Evolutionary conservation across 2,329 filamentous ascomycete genomes (phyloP).

Genomic region (Fusarium nelsonii): DNA sequence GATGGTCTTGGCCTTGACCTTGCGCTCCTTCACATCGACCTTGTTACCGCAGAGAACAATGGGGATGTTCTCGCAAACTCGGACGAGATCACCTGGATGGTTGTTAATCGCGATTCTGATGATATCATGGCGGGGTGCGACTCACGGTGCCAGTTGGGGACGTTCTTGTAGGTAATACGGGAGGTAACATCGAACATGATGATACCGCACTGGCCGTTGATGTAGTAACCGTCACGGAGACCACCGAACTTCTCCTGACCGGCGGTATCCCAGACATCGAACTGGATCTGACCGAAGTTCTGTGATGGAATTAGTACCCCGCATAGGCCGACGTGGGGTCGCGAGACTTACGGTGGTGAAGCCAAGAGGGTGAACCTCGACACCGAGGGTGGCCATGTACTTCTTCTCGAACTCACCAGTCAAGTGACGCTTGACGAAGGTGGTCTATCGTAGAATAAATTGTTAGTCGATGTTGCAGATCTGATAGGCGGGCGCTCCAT

Average conservation of each 20-base stretch:
- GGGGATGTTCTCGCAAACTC: slow-evolving; percentile 98
- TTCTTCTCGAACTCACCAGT: slow-evolving; percentile 99
- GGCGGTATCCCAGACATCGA: slow-evolving; percentile 99
- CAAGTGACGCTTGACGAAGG: slow-evolving; percentile 99
- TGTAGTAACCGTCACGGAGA: slow-evolving; percentile 99
- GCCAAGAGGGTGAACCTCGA: slow-evolving; percentile 97
- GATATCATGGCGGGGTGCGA: slow-evolving; percentile 46
- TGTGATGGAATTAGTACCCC: slow-evolving; percentile 56
- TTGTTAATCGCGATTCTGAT: slow-evolving; percentile 33
- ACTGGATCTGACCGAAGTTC: slow-evolving; percentile 97
- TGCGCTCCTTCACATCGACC: slow-evolving; percentile 99
- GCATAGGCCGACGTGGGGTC: slow-evolving; percentile 38
- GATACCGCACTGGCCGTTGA: slow-evolving; percentile 99
- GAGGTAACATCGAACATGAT: slow-evolving; percentile 99
- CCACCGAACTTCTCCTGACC: slow-evolving; percentile 99
- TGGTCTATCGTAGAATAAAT: slow-evolving; percentile 75
- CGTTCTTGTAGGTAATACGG: slow-evolving; percentile 99
- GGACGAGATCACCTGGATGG: slow-evolving; percentile 87
- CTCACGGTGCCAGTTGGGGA: slow-evolving; percentile 99
- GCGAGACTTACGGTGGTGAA: slow-evolving; percentile 90
- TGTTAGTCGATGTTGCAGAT: slow-evolving; percentile 39
- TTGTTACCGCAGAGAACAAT: slow-evolving; percentile 99
- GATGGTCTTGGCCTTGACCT: slow-evolving; percentile 99
- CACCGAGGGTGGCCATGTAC: slow-evolving; percentile 99
- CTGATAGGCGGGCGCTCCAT: slow-evolving; percentile 20